phyloP scores from a whole-genome alignment of 169 alveolate species.

The Plasmodium sp. region DNA sequence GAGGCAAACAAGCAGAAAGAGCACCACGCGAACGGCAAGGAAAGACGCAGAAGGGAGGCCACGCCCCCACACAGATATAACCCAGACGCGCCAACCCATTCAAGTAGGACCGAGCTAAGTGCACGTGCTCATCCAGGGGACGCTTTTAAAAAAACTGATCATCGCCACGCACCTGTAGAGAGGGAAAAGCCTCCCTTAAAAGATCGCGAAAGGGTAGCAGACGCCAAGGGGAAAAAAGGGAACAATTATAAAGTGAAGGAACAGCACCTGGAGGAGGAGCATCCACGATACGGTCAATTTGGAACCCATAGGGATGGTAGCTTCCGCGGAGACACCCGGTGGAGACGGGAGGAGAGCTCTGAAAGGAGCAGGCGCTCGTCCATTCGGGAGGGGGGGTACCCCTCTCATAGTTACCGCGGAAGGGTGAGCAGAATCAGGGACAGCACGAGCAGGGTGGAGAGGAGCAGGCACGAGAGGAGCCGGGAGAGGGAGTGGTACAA shows the following conservation, averaged over 20 bases:
- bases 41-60: background rate
- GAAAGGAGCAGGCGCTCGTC: conserved; percentile 6
- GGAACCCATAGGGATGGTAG: background rate
- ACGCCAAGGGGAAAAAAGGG: background rate
- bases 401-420: background rate
- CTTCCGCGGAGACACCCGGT: background rate
- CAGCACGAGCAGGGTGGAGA: background rate
- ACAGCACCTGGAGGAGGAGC: background rate
- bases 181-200: background rate
- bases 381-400: background rate
- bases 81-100: background rate
- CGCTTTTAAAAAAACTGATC: background rate
- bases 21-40: background rate
- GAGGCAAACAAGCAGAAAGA: background rate
- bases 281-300: background rate
- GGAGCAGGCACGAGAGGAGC: background rate
- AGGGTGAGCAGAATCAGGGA: conserved; percentile 4
- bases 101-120: background rate
- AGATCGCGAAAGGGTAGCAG: background rate
- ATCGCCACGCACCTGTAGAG: background rate
- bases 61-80: background rate
- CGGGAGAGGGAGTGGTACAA: background rate
- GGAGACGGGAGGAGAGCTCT: background rate
- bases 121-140: background rate
- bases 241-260: conserved; percentile 9